Percentiles rank a stretch among this genome's conserved stretches.
phyloP scores from a whole-genome alignment of 176 grass and related monocot species.

The Musa itinerans region DNA sequence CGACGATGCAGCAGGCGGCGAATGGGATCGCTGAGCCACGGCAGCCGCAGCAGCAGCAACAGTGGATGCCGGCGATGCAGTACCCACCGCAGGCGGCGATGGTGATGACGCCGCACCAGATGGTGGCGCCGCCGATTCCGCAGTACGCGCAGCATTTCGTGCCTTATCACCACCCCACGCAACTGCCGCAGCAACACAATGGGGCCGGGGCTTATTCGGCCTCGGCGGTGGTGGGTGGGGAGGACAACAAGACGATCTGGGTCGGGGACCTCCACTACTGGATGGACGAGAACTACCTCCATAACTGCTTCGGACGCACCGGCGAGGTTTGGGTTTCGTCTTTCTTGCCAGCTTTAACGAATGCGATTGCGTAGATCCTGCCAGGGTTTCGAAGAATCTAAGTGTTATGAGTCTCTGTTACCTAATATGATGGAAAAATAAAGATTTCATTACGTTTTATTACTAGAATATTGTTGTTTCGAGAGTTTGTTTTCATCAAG shows the following conservation, averaged over 20 bases:
- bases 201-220: conserved; percentile 8
- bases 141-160: conserved; percentile 83
- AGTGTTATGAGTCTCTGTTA: not conserved
- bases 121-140: conserved; percentile 44
- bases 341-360: not conserved
- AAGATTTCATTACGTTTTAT: not conserved
- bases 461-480: too few species aligned
- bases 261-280: conserved; percentile 99
- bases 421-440: not conserved
- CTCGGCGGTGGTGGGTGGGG: conserved; percentile 32
- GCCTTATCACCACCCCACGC: conserved; percentile 48
- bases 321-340: conserved; percentile 55
- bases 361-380: conserved; percentile 16
- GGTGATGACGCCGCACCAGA: conserved; percentile 71
- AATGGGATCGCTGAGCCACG: conserved; percentile 33
- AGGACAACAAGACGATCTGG: conserved; percentile 97
- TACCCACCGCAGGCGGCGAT: conserved; percentile 52
- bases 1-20: conserved; percentile 61
- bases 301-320: conserved; percentile 83
- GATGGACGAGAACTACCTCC: conserved; percentile 99
- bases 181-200: conserved; percentile 27
- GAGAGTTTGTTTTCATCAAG: too few species aligned
- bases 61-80: conserved; percentile 42
- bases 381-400: not conserved
- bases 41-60: conserved; percentile 36